These are phyloP conservation scores for Aspergillus nidulans DNA, from an alignment of 495 filamentous ascomycete species.

Conservation along the genomic window DNA sequence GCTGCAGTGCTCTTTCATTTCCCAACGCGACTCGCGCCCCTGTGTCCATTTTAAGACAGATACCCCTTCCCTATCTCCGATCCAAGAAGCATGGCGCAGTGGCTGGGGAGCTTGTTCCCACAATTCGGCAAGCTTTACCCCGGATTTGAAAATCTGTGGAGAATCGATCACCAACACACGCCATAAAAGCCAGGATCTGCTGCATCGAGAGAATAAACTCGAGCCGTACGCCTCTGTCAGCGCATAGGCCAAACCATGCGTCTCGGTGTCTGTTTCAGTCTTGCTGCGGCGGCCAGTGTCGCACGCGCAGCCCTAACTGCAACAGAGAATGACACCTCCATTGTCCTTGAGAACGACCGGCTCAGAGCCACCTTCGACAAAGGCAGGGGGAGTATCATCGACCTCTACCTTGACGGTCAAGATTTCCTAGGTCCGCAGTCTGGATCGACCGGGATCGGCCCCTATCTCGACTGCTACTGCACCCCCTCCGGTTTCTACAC, in stretches of 20 bases:
- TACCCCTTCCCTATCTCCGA: not conserved
- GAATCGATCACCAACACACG: not conserved
- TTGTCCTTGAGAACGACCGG: conserved; percentile 45
- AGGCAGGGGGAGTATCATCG: conserved; percentile 35
- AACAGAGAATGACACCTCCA: conserved; percentile 20
- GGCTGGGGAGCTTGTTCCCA: not conserved
- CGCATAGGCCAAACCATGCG: not conserved
- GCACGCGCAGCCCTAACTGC: conserved; percentile 23
- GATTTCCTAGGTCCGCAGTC: conserved; percentile 45
- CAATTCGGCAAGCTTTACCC: conserved; percentile 4
- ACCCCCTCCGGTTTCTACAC: conserved; percentile 51
- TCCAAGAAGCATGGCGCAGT: not conserved
- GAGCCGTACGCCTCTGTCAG: no score
- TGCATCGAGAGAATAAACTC: no score
- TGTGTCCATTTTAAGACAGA: not conserved
- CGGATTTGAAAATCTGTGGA: not conserved
- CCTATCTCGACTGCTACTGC: conserved; percentile 58
- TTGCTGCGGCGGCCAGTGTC: conserved; percentile 5
- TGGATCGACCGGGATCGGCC: conserved; percentile 44
- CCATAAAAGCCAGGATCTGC: not conserved
- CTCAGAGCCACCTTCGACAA: conserved; percentile 43
- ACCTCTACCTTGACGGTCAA: conserved; percentile 43
- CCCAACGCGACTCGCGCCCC: not conserved
- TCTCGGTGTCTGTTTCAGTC: not conserved
- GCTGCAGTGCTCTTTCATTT: not conserved